These are phyloP conservation scores for Leptographium flavum DNA, from an alignment of 2,329 filamentous ascomycete species.

Conservation along the genomic window DNA sequence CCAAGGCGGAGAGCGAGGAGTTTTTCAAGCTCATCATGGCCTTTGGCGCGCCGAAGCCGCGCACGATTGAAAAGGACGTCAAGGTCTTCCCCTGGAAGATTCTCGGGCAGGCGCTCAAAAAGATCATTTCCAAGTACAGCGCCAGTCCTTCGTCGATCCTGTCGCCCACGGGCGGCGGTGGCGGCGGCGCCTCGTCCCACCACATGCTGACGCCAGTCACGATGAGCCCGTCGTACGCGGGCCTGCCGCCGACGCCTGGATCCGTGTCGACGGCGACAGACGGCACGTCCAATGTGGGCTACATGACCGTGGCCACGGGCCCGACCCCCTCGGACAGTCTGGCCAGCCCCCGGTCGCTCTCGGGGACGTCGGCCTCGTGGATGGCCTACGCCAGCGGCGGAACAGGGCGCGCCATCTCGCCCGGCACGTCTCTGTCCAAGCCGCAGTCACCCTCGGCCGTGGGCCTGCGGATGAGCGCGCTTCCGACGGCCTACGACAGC, in stretches of 20 bases:
- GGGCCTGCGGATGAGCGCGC: slow-evolving; percentile 21
- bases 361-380: slow-evolving; percentile 33
- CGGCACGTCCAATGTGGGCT: slow-evolving; percentile 23
- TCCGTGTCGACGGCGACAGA: slow-evolving; percentile 21
- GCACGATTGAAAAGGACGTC: slow-evolving; percentile 98
- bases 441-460: slow-evolving; percentile 19
- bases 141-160: slow-evolving; percentile 29
- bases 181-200: slow-evolving; percentile 13
- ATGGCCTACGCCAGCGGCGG: slow-evolving; percentile 11
- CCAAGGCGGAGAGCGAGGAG: slow-evolving; percentile 80
- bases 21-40: slow-evolving; percentile 99
- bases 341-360: slow-evolving; percentile 37
- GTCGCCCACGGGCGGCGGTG: no score
- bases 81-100: slow-evolving; percentile 98
- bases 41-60: slow-evolving; percentile 85
- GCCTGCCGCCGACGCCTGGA: slow-evolving; percentile 31
- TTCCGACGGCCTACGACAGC: slow-evolving; percentile 22
- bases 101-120: slow-evolving; percentile 74
- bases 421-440: slow-evolving; percentile 18
- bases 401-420: slow-evolving; percentile 29
- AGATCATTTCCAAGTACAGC: slow-evolving; percentile 94
- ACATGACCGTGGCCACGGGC: slow-evolving; percentile 20
- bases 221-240: slow-evolving; percentile 23
- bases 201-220: slow-evolving; percentile 27
- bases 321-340: slow-evolving; percentile 32